Conservation (phyloP, 2,329 filamentous ascomycete genomes). For the Botrytis pseudocinerea region DNA sequence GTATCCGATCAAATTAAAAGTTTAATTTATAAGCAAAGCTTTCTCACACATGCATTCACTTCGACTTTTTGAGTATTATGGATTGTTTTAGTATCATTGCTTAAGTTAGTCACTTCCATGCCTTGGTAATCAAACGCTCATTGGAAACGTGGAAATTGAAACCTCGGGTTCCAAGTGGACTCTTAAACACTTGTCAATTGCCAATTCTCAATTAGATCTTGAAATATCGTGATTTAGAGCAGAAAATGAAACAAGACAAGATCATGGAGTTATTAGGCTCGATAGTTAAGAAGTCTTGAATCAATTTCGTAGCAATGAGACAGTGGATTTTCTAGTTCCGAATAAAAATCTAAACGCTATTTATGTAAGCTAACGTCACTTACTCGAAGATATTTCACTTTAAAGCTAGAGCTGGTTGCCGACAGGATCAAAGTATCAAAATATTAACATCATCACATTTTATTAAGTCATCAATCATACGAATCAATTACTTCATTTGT, state of each 20-base stretch:
- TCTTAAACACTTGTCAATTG: background rate
- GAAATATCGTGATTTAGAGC: background rate
- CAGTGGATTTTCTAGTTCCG: background rate
- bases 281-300: background rate
- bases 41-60: background rate
- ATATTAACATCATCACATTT: rapidly evolving
- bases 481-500: background rate
- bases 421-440: background rate
- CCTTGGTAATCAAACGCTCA: rapidly evolving
- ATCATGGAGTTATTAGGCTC: background rate
- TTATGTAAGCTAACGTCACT: background rate
- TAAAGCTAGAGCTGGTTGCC: background rate
- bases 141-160: background rate
- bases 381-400: background rate
- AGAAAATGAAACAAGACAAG: background rate
- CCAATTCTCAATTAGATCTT: background rate
- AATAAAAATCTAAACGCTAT: background rate
- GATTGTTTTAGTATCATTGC: background rate
- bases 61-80: background rate
- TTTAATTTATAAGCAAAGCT: background rate
- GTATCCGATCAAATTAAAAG: background rate
- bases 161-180: background rate
- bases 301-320: background rate
- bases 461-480: background rate
- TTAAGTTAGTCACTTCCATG: background rate